Conservation (phyloP, 495 filamentous ascomycete species). For the Penicillium egyptiacum region DNA sequence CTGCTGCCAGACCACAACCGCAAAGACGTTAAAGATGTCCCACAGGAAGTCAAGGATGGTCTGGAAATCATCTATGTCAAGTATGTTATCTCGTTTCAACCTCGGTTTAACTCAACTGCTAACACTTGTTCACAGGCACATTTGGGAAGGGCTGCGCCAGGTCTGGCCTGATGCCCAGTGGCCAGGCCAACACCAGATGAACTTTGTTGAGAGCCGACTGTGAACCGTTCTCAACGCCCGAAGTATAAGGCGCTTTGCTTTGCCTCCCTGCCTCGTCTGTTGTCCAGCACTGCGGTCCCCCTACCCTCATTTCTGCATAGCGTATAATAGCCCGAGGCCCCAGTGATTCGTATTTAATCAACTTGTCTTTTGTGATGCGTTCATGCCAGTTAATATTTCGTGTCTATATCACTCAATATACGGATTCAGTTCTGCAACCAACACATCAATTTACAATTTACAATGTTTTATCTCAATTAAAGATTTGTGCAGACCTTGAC, state of each 20-base stretch:
- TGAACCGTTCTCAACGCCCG: slow-evolving; percentile 25
- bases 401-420: slow-evolving; percentile 19
- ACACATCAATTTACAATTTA: background rate
- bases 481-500: background rate
- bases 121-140: slow-evolving; percentile 56
- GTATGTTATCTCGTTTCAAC: slow-evolving; percentile 50
- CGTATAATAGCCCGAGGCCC: slow-evolving; percentile 18
- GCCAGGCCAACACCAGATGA: slow-evolving; percentile 66
- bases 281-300: slow-evolving; percentile 6
- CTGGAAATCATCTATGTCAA: slow-evolving; percentile 85
- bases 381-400: slow-evolving; percentile 13
- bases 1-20: slow-evolving; percentile 83
- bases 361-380: slow-evolving; percentile 6
- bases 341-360: slow-evolving; percentile 15
- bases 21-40: slow-evolving; percentile 92
- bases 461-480: background rate
- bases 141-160: slow-evolving; percentile 81
- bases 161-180: slow-evolving; percentile 85
- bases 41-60: slow-evolving; percentile 83
- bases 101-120: slow-evolving; percentile 10
- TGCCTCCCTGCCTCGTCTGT: background rate
- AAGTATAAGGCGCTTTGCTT: background rate
- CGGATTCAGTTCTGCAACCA: background rate
- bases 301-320: slow-evolving; percentile 29
- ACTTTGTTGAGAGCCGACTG: slow-evolving; percentile 62